These are phyloP conservation scores for Cladosporium sp. DNA, from an alignment of 2,329 filamentous ascomycete genomes.

Conservation along the genomic window DNA sequence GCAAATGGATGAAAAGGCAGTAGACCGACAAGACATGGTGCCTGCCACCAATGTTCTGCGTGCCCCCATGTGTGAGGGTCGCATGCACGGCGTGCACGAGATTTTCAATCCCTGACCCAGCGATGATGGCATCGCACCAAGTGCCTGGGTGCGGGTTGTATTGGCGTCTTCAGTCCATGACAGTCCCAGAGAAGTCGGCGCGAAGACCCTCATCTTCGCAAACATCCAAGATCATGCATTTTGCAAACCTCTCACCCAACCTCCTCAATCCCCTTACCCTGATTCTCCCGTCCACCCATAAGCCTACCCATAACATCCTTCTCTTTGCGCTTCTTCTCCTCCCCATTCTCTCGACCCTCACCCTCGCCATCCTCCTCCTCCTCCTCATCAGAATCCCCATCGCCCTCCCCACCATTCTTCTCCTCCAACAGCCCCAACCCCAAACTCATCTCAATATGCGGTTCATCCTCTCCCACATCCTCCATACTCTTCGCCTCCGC, in stretches of 20 bases:
- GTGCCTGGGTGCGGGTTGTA: no score
- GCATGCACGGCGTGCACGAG: no score
- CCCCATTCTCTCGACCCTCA: conserved; percentile 4
- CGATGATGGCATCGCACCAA: no score
- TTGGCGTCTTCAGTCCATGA: no score
- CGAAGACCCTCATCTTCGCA: no score
- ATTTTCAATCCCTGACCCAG: no score
- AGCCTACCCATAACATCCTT: conserved; percentile 22
- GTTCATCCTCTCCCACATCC: conserved; percentile 28
- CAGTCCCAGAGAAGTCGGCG: no score
- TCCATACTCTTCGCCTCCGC: conserved; percentile 26
- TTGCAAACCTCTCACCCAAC: not conserved
- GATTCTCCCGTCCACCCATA: conserved; percentile 18
- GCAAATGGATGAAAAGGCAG: no score
- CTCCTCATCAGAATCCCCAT: conserved; percentile 14
- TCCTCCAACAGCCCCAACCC: conserved; percentile 33
- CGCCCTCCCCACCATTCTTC: conserved; percentile 16
- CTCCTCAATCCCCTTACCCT: conserved; percentile 7
- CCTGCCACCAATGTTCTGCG: no score
- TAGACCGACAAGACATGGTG: no score
- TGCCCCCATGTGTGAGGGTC: no score
- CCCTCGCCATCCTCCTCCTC: conserved; percentile 12
- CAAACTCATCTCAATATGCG: conserved; percentile 35
- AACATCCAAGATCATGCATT: no score
- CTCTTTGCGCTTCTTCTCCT: conserved; percentile 14